Evolutionary conservation across 306 rosid species (phyloP).

Genomic region (Lotus japonicus): DNA sequence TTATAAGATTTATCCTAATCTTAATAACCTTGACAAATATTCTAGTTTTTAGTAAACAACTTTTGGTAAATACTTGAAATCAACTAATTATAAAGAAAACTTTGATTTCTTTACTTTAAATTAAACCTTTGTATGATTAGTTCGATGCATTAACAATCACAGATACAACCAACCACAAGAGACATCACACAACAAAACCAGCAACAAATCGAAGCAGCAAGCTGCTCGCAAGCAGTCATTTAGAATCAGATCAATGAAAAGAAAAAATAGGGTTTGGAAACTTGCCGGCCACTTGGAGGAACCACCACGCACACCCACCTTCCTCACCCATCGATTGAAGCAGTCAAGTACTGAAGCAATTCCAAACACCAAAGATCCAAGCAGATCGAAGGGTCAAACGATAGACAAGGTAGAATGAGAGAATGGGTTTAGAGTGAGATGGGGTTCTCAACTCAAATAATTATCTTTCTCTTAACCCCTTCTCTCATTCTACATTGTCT

Average conservation of each 20-base stretch:
- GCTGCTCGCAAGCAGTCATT: not conserved
- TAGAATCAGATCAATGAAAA: not conserved
- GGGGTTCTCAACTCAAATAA: too few relatives aligned
- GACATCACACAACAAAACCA: too few relatives aligned
- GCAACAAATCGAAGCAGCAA: not conserved
- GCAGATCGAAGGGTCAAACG: not conserved
- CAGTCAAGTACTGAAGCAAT: too few relatives aligned
- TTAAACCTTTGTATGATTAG: conserved; percentile 2
- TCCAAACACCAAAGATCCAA: too few relatives aligned
- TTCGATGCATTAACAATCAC: not conserved
- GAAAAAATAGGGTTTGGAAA: not conserved
- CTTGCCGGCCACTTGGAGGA: too few relatives aligned
- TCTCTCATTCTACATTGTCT: too few relatives aligned
- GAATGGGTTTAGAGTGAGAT: too few relatives aligned
- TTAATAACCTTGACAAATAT: not conserved
- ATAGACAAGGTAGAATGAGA: not conserved
- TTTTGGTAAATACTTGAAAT: not conserved
- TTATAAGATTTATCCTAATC: not conserved
- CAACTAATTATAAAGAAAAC: not conserved
- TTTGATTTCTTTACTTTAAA: not conserved
- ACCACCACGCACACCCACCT: too few relatives aligned
- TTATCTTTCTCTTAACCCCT: too few relatives aligned
- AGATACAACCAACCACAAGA: too few relatives aligned
- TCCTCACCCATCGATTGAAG: too few relatives aligned
- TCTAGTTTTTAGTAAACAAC: not conserved